Evolutionary conservation across 768 basidiomycete genomes (phyloP).

Genomic region (Sporobolomyces pararoseus): DNA sequence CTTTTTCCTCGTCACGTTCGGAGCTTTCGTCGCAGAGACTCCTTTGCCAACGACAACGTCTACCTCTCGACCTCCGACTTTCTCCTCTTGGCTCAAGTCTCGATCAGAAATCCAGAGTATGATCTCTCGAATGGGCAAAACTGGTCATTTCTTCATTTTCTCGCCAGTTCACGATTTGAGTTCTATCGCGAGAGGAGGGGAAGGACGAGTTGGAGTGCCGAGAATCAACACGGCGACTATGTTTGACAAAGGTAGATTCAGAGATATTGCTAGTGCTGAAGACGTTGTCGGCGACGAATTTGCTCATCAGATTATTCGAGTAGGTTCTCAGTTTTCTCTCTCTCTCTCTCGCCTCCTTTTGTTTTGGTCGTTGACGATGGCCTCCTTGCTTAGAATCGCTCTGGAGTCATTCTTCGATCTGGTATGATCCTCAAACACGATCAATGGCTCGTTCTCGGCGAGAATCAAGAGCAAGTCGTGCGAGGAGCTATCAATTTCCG

Average conservation of each 20-base stretch:
- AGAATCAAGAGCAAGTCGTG: conserved; percentile 53
- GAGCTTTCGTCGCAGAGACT: conserved; percentile 66
- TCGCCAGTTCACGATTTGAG: conserved; percentile 85
- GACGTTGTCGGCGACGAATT: conserved; percentile 92
- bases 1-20: conserved; percentile 92
- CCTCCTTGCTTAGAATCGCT: conserved; percentile 65
- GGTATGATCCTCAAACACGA: conserved; percentile 66
- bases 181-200: conserved; percentile 59
- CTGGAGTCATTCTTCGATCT: conserved; percentile 88
- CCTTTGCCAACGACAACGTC: not conserved
- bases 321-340: conserved; percentile 49
- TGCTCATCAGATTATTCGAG: conserved; percentile 87
- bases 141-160: conserved; percentile 80
- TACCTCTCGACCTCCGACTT: conserved; percentile 48
- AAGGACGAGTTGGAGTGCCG: conserved; percentile 45
- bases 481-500: conserved; percentile 96
- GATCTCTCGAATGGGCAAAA: conserved; percentile 44
- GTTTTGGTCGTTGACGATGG: not conserved
- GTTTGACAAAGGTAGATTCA: conserved; percentile 94
- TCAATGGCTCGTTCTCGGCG: conserved; percentile 30
- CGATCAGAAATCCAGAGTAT: conserved; percentile 81
- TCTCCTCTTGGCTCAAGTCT: conserved; percentile 78
- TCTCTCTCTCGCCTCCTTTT: not conserved
- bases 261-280: conserved; percentile 59
- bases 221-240: conserved; percentile 71